Evolutionary conservation across 1,139 yeast genomes (phyloP).

Genomic region (Zygosaccharomyces sapae): DNA sequence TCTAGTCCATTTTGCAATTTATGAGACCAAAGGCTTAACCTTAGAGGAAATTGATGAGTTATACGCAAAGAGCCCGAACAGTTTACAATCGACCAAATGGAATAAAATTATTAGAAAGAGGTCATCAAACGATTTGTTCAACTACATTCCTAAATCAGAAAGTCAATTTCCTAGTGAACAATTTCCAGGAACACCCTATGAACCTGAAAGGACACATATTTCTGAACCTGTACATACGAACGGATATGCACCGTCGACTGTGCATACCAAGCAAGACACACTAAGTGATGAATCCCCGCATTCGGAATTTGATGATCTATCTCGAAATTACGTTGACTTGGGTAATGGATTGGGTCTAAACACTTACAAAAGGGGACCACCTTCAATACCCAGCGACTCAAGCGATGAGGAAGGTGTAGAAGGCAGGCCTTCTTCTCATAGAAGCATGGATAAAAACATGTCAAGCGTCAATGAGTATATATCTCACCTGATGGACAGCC

Average conservation of each 20-base stretch:
- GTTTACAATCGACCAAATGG: conserved; percentile 36
- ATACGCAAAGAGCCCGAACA: conserved; percentile 44
- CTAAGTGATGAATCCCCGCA: conserved; percentile 6
- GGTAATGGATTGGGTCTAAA: conserved; percentile 36
- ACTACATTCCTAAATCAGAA: conserved; percentile 11
- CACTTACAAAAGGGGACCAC: conserved; percentile 33
- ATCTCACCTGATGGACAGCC: conserved; percentile 28
- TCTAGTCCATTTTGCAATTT: conserved; percentile 58
- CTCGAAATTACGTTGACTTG: conserved; percentile 28
- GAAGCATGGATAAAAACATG: conserved; percentile 14
- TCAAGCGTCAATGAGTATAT: conserved; percentile 28
- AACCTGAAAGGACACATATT: neutral
- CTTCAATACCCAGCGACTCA: conserved; percentile 30
- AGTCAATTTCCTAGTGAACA: conserved; percentile 8
- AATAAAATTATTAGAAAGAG: conserved; percentile 26
- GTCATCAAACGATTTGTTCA: conserved; percentile 10
- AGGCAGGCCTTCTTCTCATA: conserved; percentile 17
- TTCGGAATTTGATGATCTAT: conserved; percentile 11
- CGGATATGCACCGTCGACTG: neutral
- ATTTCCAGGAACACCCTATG: conserved; percentile 1
- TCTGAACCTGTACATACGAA: neutral
- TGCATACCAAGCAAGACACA: neutral
- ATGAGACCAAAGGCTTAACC: conserved; percentile 73
- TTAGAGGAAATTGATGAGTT: conserved; percentile 74
- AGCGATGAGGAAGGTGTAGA: conserved; percentile 21